Evolutionary conservation across 805 yeast genomes (phyloP), one percentile per base, ranked within the genome.

Genomic region (Nadsonia fulvescens): DNA sequence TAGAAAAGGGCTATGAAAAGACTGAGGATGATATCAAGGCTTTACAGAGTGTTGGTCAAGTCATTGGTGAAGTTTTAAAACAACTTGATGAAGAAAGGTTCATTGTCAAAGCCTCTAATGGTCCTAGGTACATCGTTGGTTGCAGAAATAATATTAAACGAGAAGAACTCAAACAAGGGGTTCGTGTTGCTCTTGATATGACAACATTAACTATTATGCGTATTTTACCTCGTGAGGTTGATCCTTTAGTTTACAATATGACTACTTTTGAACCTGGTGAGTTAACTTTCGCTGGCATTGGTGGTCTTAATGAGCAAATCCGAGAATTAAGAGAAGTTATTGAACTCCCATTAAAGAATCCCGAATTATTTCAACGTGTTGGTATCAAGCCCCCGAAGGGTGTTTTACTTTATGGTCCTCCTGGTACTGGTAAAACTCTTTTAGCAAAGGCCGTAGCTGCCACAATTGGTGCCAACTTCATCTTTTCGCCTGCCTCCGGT

Each of bases 341-440:
- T 48, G 98, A 89, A 54, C 60, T 89, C 43, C 98, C 98, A 2
- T 64, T 89, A 46, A 89, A 89, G 53, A 89, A 89, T 51, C 98
- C 98, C 2, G 98, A 89, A 54, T 63, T 89, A 41, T 89, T 89
- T 52, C 60, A 77, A 34, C 71, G 98, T 49, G 94, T 89, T 17
- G 98, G 98, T 25, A 89, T 89, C 52, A 82, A 82, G 47, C 93
- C 95, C n/a, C 98, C 98, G 31, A 89, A 89, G 53, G 98, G 96
- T 50, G 96, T 86, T 14, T 58, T 89, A 35, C 61, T 89, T 27
- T 89, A 89, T 47, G 98, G 98, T 5, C 98, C 98, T 5, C 98
- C 98, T 13, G 98, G 98, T 43, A 89, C 98, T 0, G 96, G 98
- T 46, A 86, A 86, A 51, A 86, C 98, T 0, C 58, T 86, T 32